A percentile compares a stretch with the other conserved stretches of the same genome.
Conservation (phyloP, 495 filamentous ascomycete genomes). For the Chaetomidium leptoderma region DNA sequence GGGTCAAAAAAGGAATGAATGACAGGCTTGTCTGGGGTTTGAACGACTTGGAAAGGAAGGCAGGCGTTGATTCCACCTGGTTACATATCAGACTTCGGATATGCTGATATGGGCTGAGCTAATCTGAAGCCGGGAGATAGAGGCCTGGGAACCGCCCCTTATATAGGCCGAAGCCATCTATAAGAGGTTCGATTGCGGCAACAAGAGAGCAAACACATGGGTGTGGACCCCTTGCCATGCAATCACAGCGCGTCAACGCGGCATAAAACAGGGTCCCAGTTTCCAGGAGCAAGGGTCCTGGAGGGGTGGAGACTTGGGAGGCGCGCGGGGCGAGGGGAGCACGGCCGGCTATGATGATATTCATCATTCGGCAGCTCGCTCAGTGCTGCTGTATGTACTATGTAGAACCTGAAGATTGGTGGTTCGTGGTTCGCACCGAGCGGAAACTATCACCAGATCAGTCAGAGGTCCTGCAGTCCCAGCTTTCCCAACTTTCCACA, state of each 20-base stretch:
- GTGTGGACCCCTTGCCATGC: conserved; percentile 3
- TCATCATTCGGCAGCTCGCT: neutral
- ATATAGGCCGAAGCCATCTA: conserved; percentile 11
- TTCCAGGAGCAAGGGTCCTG: conserved; percentile 16
- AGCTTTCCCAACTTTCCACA: conserved; percentile 3
- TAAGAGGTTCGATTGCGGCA: neutral
- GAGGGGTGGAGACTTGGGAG: conserved; percentile 14
- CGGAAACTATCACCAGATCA: neutral
- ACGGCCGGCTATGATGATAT: neutral
- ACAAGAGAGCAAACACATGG: conserved; percentile 8
- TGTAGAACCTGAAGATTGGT: neutral
- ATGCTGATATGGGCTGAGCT: neutral
- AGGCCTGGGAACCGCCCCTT: neutral
- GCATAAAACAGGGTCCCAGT: conserved; percentile 11
- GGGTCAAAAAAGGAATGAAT: conserved; percentile 1
- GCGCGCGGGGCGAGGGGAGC: conserved; percentile 12
- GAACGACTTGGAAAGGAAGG: neutral
- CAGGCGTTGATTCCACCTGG: conserved; percentile 2
- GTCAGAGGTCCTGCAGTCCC: neutral
- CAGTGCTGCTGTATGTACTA: neutral
- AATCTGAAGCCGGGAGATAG: neutral
- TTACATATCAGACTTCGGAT: conserved; percentile 1
- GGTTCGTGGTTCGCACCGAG: neutral
- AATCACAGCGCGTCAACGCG: conserved; percentile 12
- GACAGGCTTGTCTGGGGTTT: neutral